Base-by-base conservation (phyloP, 2,329 filamentous ascomycete species). In the Pyricularia pennisetigena region DNA sequence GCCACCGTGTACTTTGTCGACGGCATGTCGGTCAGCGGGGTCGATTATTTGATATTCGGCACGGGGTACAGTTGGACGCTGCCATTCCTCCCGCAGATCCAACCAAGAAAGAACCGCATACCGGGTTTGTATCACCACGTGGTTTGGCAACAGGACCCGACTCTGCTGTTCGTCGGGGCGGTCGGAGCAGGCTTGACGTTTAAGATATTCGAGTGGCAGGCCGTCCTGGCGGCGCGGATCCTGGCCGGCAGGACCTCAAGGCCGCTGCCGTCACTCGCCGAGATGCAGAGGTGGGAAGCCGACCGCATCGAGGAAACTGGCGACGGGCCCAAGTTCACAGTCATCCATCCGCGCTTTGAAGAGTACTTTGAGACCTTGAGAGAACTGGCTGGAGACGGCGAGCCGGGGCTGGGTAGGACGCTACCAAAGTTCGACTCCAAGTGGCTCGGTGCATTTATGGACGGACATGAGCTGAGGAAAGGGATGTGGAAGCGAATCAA, bases 191-290 rank as follows among this genome's bases (percentile, higher is more conserved):
- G 85, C 0, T 75, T 91, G 30, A 90, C 88, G 0, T 90, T 91
- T 77, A 89, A 88, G 73, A 82, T 90, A 32, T 90, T 89, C 68
- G 88, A 90, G 76, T 90, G 86, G 85, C 88, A 90, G 72, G 86
- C 87, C 7, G 87, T 90, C 0, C 80, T 86, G 1, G 85, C 83
- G 0, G 87, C 88, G 1, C 79, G 87, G 0, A 75, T 88, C 2
- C 79, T 90, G 0, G 83, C 87, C 0, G 85, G 85, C 0, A 79
- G 85, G 1, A 82, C 81, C 0, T 76, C 71, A 0, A 65, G 64
- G 12, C 54, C 64, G 23, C 75, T 89, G 1, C 88, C 88, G 0
- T 71, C 81, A 0, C 26, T 77, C 0, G 76, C 78, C 14, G 84
- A 83, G 68, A 85, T 86, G 78, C 72, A 78, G 41, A 74, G 72